Percentiles rank a stretch among this genome's conserved stretches.
These are phyloP conservation scores for Amylocystis lapponica DNA, from an alignment of 768 basidiomycete species.

Conservation along the genomic window DNA sequence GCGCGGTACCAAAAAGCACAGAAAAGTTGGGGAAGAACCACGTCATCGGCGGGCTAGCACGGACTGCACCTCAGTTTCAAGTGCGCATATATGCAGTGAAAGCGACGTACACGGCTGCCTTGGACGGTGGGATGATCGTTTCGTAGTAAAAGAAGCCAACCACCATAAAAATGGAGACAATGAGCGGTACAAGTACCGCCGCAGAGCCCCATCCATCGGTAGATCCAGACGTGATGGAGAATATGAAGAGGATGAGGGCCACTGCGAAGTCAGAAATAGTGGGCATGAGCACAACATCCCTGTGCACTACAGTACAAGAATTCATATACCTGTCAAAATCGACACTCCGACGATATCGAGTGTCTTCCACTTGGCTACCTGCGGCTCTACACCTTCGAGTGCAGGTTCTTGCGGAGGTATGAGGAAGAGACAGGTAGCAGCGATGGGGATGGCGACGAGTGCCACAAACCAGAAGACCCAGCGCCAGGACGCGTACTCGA, in stretches of 20 bases:
- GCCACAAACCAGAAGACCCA: slow-evolving; percentile 45
- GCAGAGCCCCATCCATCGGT: slow-evolving; percentile 37
- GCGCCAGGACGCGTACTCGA: slow-evolving; percentile 31
- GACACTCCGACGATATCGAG: slow-evolving; percentile 33
- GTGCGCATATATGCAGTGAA: no score
- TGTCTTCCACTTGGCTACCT: slow-evolving; percentile 18
- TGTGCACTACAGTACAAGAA: not conserved
- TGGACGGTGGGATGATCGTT: slow-evolving; percentile 26
- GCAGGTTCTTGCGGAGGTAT: slow-evolving; percentile 24
- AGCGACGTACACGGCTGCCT: slow-evolving; percentile 29
- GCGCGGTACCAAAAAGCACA: slow-evolving; percentile 30
- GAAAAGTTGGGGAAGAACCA: slow-evolving; percentile 37
- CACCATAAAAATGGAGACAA: slow-evolving; percentile 33
- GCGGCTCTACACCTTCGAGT: slow-evolving; percentile 1
- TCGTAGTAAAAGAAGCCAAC: slow-evolving; percentile 40
- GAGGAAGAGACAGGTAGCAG: slow-evolving; percentile 24
- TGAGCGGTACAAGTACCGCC: slow-evolving; percentile 36
- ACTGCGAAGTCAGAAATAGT: slow-evolving; percentile 10
- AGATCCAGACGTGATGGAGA: slow-evolving; percentile 34
- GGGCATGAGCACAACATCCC: not conserved
- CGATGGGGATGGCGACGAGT: slow-evolving; percentile 30
- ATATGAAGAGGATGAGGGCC: slow-evolving; percentile 30
- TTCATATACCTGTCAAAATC: slow-evolving; percentile 24
- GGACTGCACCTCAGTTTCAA: not conserved
- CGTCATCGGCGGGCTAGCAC: slow-evolving; percentile 26